Base-by-base conservation (phyloP, 768 basidiomycete genomes). In the Gymnopilus junonius region DNA sequence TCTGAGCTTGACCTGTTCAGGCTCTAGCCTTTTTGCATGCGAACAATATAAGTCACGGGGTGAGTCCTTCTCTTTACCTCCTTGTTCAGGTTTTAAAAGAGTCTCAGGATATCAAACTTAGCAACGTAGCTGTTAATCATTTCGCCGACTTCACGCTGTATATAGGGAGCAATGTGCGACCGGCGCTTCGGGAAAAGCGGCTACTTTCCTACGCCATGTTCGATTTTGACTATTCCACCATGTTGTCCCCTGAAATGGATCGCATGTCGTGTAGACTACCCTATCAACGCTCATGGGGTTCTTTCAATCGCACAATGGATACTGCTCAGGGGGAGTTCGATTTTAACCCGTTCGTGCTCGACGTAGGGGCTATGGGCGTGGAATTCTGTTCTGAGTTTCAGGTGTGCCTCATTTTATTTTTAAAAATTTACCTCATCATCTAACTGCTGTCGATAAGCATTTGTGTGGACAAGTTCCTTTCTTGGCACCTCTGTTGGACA, bases 401-500 rank as follows among this genome's bases (percentile, higher is more conserved):
- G 65, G 62, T 68, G 58, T 14, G 55, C 25, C 15, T 59, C 50
- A 3, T 62, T 50, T 45, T 21, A 14, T 43, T 34, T 32, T 56
- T 42, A n/a, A 12, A 15, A 2, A n/a, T n/a, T n/a, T n/a, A n/a
- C n/a, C n/a, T n/a, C n/a, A n/a, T n/a, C n/a, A n/a, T n/a, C n/a
- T n/a, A n/a, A n/a, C n/a, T n/a, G n/a, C n/a, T n/a, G n/a, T n/a
- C n/a, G n/a, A n/a, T n/a, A n/a, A 75, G 75, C 61, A 70, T 62
- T 39, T 70, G 11, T 64, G 66, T 0, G 61, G 59, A 5, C n/a
- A 34, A 1, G 45, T 70, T 17, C 74, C 73, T 0, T 63, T 76
- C 42, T 53, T 76, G 2, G 75, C 73, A 1, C 75, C 74, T 4
- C 61, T 76, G 12, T 39, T 76, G 1, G 75, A 76, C 46, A 62